Percentiles rank a stretch among this genome's conserved stretches.
These are phyloP conservation scores for Periconia digitata DNA, from an alignment of 2,329 filamentous ascomycete genomes.

Conservation along the genomic window DNA sequence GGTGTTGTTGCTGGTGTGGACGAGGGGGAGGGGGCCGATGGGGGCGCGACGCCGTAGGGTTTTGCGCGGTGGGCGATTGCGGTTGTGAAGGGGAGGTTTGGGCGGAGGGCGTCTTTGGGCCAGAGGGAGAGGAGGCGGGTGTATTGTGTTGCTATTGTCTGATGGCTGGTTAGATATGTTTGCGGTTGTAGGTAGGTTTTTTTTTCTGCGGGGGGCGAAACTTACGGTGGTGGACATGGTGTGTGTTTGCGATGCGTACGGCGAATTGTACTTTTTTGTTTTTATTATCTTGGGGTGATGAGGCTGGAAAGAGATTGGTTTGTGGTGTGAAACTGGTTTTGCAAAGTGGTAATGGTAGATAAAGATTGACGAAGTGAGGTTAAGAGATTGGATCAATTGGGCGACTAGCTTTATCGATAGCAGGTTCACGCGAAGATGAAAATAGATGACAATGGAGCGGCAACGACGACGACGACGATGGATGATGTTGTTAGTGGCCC, in stretches of 20 bases:
- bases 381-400: too few species aligned
- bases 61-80: conserved; percentile 46
- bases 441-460: not conserved
- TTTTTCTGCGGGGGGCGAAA: not conserved
- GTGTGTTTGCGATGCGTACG: not conserved
- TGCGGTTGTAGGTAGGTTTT: not conserved
- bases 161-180: conserved; percentile 5
- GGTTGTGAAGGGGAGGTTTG: conserved; percentile 49
- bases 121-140: conserved; percentile 52
- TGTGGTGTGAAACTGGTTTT: too few species aligned
- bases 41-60: conserved; percentile 28
- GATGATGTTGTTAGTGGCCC: not conserved
- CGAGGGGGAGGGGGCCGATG: conserved; percentile 7
- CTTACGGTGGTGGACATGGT: conserved; percentile 17
- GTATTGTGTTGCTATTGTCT: conserved; percentile 51
- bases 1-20: not conserved
- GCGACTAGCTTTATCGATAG: too few species aligned
- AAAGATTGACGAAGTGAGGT: too few species aligned
- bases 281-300: not conserved
- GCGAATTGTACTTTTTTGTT: not conserved
- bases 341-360: too few species aligned
- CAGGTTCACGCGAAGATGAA: too few species aligned
- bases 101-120: conserved; percentile 54
- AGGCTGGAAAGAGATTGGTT: not conserved
- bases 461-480: not conserved